Evolutionary conservation across 495 filamentous ascomycete species (phyloP).

Genomic region (Talaromyces borbonicus): DNA sequence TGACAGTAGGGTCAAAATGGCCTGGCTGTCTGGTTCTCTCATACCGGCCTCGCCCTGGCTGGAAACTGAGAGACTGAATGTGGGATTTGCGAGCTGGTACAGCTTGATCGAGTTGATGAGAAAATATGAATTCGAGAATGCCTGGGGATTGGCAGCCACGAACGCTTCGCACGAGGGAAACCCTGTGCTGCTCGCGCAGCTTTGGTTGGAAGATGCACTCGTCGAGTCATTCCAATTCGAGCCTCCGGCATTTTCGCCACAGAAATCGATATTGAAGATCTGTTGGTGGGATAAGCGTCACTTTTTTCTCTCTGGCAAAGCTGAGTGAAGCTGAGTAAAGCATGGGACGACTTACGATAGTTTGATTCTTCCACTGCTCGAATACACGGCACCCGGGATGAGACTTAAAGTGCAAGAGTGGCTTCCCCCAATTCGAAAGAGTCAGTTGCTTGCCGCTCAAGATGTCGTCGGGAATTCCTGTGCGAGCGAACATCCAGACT

Average conservation of each 20-base stretch:
- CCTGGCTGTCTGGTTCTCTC: not conserved
- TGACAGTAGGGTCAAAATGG: too few relatives aligned
- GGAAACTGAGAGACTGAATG: not conserved
- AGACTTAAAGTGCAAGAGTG: conserved; percentile 3
- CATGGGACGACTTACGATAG: not conserved
- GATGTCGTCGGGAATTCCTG: not conserved
- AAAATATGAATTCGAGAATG: conserved; percentile 61
- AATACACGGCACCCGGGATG: not conserved
- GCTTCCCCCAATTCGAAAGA: not conserved
- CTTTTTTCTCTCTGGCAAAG: too few relatives aligned
- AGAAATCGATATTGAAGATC: conserved; percentile 6
- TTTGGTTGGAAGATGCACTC: not conserved
- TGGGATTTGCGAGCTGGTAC: conserved; percentile 26
- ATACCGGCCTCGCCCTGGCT: not conserved
- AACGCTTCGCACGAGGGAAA: conserved; percentile 20
- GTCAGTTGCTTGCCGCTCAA: not conserved
- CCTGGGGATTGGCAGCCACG: conserved; percentile 48
- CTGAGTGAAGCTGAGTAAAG: not conserved
- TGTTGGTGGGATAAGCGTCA: not conserved
- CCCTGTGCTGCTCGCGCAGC: not conserved
- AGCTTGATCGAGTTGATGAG: conserved; percentile 58
- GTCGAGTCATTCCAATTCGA: not conserved
- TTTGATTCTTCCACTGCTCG: conserved; percentile 3
- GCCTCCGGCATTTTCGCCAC: conserved; percentile 1
- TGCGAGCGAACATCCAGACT: conserved; percentile 5